Evolutionary conservation across 169 alveolate genomes (phyloP).

Genomic region (Perkinsus olseni): DNA sequence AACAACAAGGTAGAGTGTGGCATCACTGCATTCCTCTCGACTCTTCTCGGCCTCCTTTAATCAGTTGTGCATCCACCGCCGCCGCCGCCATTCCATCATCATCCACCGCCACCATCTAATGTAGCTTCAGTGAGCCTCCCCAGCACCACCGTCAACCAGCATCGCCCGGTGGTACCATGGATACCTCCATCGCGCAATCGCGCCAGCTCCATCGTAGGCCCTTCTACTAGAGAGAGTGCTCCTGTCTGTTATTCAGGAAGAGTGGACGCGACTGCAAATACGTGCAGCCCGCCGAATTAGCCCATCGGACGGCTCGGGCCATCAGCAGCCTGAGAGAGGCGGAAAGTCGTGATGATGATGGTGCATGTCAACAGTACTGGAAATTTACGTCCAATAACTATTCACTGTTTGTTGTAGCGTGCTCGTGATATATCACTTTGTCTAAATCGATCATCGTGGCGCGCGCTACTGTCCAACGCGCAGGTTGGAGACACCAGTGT

Average conservation of each 20-base stretch:
- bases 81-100: background rate
- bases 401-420: too few species aligned
- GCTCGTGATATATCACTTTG: too few species aligned
- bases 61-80: background rate
- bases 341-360: too few species aligned
- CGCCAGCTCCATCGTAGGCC: background rate
- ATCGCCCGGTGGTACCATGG: background rate
- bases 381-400: too few species aligned
- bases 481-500: background rate
- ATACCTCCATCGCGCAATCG: background rate
- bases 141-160: background rate
- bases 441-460: background rate
- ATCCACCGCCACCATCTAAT: background rate
- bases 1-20: background rate
- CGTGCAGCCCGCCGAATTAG: background rate
- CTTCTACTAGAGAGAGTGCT: too few species aligned
- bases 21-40: background rate
- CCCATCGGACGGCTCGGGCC: too few species aligned
- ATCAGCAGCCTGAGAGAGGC: too few species aligned
- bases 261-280: background rate
- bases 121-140: background rate
- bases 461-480: background rate
- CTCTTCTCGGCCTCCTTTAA: too few species aligned
- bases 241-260: background rate
- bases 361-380: too few species aligned